A percentile compares a stretch with the other conserved stretches of the same genome.
Conservation (phyloP, 2,329 filamentous ascomycete species). For the Hypoxylon rubiginosum region DNA sequence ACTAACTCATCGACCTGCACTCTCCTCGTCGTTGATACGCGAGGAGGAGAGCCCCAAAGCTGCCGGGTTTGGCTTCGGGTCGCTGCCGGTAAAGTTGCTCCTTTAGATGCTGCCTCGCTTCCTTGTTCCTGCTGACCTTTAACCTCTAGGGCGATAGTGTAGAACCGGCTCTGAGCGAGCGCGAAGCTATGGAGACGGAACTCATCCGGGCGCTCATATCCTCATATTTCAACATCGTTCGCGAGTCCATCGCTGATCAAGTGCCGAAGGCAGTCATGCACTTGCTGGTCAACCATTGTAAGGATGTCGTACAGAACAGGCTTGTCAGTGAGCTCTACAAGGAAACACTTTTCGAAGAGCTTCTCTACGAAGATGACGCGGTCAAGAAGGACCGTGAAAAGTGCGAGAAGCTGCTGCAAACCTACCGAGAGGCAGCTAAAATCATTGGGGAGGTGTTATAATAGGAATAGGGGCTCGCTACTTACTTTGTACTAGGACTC, state of each 20-base stretch:
- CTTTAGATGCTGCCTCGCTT: slow-evolving; percentile 11
- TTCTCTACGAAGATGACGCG: slow-evolving; percentile 96
- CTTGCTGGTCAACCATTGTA: slow-evolving; percentile 96
- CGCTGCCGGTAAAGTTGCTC: slow-evolving; percentile 70
- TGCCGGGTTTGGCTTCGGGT: slow-evolving; percentile 59
- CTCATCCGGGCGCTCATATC: slow-evolving; percentile 96
- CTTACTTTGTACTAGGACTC: slow-evolving; percentile 35
- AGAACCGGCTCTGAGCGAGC: slow-evolving; percentile 91
- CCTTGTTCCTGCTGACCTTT: slow-evolving; percentile 36
- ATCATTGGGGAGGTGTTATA: slow-evolving; percentile 97
- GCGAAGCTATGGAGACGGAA: slow-evolving; percentile 97
- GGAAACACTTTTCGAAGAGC: slow-evolving; percentile 88
- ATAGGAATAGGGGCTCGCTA: slow-evolving; percentile 50
- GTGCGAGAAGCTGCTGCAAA: slow-evolving; percentile 94
- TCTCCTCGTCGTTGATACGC: slow-evolving; percentile 42
- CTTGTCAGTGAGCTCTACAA: slow-evolving; percentile 96
- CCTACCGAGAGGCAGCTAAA: slow-evolving; percentile 97
- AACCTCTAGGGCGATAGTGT: slow-evolving; percentile 66
- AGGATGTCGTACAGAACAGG: slow-evolving; percentile 97
- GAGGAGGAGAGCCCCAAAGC: slow-evolving; percentile 56
- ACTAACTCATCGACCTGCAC: slow-evolving; percentile 65
- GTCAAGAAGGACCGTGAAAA: slow-evolving; percentile 99
- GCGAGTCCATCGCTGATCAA: slow-evolving; percentile 98
- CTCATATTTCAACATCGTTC: slow-evolving; percentile 99
- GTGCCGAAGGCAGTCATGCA: slow-evolving; percentile 99